Percentiles rank a stretch among this genome's conserved stretches.
Conservation (phyloP, 1,284 basidiomycete genomes). For the Chalciporus sp. region DNA sequence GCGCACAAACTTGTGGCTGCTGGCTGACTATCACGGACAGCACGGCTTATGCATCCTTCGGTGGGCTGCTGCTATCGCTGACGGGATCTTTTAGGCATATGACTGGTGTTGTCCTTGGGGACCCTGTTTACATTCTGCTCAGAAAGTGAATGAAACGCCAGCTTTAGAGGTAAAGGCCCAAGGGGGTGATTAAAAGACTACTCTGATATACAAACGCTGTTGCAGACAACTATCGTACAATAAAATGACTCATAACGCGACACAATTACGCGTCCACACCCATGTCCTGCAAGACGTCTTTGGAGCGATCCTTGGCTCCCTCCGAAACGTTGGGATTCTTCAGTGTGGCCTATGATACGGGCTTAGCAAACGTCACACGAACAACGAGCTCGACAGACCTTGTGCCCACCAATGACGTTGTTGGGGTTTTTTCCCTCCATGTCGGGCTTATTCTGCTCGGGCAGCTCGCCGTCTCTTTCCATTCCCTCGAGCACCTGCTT, state of each 20-base stretch:
- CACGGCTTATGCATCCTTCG: slow-evolving; percentile 95
- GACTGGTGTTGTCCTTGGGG: slow-evolving; percentile 89
- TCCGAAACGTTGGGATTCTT: slow-evolving; percentile 46
- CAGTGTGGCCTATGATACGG: slow-evolving; percentile 26
- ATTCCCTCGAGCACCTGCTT: slow-evolving; percentile 46
- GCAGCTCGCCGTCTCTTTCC: slow-evolving; percentile 24
- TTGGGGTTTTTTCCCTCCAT: slow-evolving; percentile 18
- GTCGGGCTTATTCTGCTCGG: slow-evolving; percentile 12
- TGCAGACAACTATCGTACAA: slow-evolving; percentile 12
- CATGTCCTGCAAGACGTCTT: slow-evolving; percentile 38
- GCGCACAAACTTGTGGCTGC: neutral
- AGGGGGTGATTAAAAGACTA: neutral
- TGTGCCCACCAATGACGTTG: slow-evolving; percentile 31
- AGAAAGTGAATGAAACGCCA: slow-evolving; percentile 64
- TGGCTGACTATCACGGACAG: slow-evolving; percentile 42
- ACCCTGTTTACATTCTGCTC: slow-evolving; percentile 90
- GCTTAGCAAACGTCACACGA: neutral
- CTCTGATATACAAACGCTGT: neutral
- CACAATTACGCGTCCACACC: slow-evolving; percentile 9
- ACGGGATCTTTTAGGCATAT: slow-evolving; percentile 94
- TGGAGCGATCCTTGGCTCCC: slow-evolving; percentile 45
- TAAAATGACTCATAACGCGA: neutral
- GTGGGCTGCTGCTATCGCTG: slow-evolving; percentile 94
- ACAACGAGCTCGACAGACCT: slow-evolving; percentile 20
- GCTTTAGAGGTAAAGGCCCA: neutral